Percentiles rank a stretch among this genome's conserved stretches.
phyloP scores from a whole-genome alignment of 106 monocot genomes.

The Allium sativum region DNA sequence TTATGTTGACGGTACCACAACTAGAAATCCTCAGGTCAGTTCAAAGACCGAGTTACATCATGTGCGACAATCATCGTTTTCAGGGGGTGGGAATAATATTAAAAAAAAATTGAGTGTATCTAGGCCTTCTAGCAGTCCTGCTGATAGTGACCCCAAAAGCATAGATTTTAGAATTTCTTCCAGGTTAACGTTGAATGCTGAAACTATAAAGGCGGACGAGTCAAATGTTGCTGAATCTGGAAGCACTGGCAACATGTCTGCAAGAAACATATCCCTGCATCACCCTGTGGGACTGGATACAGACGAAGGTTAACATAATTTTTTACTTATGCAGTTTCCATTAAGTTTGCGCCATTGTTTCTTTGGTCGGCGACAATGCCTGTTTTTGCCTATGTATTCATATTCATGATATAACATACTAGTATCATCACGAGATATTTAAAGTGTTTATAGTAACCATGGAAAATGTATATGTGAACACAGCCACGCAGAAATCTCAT shows the following conservation, averaged over 20 bases:
- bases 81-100: conserved; percentile 10
- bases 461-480: too few relatives aligned
- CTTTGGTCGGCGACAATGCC: too few relatives aligned
- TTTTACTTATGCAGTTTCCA: too few relatives aligned
- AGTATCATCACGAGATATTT: too few relatives aligned
- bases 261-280: conserved; percentile 33
- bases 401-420: too few relatives aligned
- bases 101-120: conserved; percentile 12
- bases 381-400: too few relatives aligned
- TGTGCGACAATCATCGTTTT: conserved; percentile 12
- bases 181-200: conserved; percentile 6
- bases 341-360: too few relatives aligned
- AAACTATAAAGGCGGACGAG: conserved; percentile 12
- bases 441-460: too few relatives aligned
- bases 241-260: conserved; percentile 31
- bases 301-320: conserved; percentile 22
- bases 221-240: conserved; percentile 3
- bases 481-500: too few relatives aligned
- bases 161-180: conserved; percentile 12
- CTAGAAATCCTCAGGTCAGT: too few relatives aligned
- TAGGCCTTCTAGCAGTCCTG: conserved; percentile 9
- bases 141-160: conserved; percentile 6
- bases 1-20: conserved; percentile 14
- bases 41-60: conserved; percentile 8
- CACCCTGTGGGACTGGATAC: conserved; percentile 14